Evolutionary conservation across 1,284 basidiomycete genomes (phyloP).

Genomic region (Sanghuangporus weigelae): DNA sequence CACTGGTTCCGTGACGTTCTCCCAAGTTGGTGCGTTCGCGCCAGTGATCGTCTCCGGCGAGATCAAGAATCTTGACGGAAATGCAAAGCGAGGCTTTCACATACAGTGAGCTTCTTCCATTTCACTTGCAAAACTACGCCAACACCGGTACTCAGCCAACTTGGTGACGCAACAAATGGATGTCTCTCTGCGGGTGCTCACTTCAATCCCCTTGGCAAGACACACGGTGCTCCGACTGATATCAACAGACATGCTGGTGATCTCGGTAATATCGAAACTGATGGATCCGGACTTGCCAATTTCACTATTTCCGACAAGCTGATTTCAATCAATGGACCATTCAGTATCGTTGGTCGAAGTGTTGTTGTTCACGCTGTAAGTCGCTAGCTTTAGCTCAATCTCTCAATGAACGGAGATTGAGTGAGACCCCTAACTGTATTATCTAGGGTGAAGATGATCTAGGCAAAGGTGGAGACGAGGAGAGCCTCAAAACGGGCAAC

Average conservation of each 20-base stretch:
- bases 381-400: neutral
- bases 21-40: constrained; percentile 46
- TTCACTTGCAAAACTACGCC: neutral
- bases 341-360: constrained; percentile 63
- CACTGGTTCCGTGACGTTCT: constrained; percentile 61
- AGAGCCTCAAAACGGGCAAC: constrained; percentile 71
- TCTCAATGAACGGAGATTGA: neutral
- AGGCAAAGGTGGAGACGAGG: constrained; percentile 59
- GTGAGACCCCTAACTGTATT: constrained; percentile 10
- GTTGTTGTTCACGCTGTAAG: constrained; percentile 61
- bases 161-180: constrained; percentile 62
- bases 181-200: constrained; percentile 71
- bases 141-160: constrained; percentile 39
- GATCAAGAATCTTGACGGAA: constrained; percentile 55
- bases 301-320: constrained; percentile 56
- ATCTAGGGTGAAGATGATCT: constrained; percentile 67
- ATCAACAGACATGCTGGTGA: constrained; percentile 69
- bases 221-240: constrained; percentile 61
- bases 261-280: constrained; percentile 67
- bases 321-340: constrained; percentile 65
- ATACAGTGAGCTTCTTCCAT: constrained; percentile 54
- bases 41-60: constrained; percentile 61
- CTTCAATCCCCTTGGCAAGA: constrained; percentile 66
- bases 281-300: constrained; percentile 51
- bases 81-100: constrained; percentile 68